A percentile compares a stretch with the other conserved stretches of the same genome.
Evolutionary conservation across 495 filamentous ascomycete genomes (phyloP).

Genomic region (Schizothecium vesticola): DNA sequence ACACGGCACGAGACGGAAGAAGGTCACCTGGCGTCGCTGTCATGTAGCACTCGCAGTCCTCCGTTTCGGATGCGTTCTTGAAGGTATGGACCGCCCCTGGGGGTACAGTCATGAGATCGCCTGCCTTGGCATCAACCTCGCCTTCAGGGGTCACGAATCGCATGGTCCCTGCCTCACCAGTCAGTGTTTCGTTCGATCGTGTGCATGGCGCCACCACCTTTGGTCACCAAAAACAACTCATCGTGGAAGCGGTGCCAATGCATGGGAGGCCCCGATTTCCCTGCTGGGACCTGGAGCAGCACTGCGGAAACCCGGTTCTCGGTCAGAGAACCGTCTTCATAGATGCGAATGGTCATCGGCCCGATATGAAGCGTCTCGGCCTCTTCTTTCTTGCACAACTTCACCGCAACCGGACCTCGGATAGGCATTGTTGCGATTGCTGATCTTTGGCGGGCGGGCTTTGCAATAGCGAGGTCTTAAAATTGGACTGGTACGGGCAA

Average conservation of each 20-base stretch:
- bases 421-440: constrained; percentile 19
- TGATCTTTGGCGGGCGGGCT: not conserved
- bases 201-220: constrained; percentile 37
- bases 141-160: constrained; percentile 38
- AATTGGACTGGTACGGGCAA: not conserved
- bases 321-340: constrained; percentile 30
- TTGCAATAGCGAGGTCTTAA: not conserved
- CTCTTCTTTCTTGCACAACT: constrained; percentile 20
- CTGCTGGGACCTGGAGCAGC: constrained; percentile 42
- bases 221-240: constrained; percentile 50
- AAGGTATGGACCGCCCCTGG: constrained; percentile 50
- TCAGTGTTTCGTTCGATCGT: not conserved
- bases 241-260: constrained; percentile 47
- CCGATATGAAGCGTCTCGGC: constrained; percentile 29
- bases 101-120: constrained; percentile 49
- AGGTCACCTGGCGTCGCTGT: constrained; percentile 44
- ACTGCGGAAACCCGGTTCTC: constrained; percentile 47
- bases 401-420: constrained; percentile 25
- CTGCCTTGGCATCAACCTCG: constrained; percentile 40
- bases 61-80: constrained; percentile 45
- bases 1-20: not conserved
- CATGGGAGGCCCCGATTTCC: constrained; percentile 41
- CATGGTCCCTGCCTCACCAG: constrained; percentile 21
- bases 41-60: constrained; percentile 51
- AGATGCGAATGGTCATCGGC: constrained; percentile 27